Percentiles rank a stretch among this genome's conserved stretches.
These are phyloP conservation scores for Pythium volutum DNA, from an alignment of 352 stramenopile species.

Conservation along the genomic window DNA sequence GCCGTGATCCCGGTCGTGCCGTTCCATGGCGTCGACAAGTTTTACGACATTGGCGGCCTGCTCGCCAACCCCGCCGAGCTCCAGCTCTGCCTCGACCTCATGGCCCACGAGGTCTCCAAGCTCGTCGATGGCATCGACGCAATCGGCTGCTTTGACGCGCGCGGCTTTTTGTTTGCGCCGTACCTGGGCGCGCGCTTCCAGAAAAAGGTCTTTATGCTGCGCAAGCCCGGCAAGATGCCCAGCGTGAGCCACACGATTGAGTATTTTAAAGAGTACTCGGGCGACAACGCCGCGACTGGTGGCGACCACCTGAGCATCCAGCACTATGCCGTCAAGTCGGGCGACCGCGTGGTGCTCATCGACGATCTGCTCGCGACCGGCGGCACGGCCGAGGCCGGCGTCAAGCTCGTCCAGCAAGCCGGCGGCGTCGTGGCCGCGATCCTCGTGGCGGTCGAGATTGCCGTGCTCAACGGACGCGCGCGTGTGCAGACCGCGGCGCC, in stretches of 20 bases:
- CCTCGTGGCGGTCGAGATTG: slow-evolving; percentile 95
- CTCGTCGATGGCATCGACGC: slow-evolving; percentile 59
- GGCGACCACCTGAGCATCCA: slow-evolving; percentile 88
- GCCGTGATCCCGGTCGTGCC: slow-evolving; percentile 93
- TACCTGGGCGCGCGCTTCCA: slow-evolving; percentile 93
- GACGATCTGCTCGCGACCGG: slow-evolving; percentile 98
- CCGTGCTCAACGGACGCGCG: slow-evolving; percentile 47
- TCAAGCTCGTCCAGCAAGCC: slow-evolving; percentile 86
- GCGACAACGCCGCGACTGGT: slow-evolving; percentile 72
- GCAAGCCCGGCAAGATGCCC: slow-evolving; percentile 97
- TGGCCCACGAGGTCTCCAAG: slow-evolving; percentile 65
- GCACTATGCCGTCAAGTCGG: slow-evolving; percentile 61
- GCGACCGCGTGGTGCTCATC: slow-evolving; percentile 93
- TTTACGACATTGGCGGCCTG: slow-evolving; percentile 98
- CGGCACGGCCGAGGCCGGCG: slow-evolving; percentile 89
- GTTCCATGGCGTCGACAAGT: slow-evolving; percentile 94
- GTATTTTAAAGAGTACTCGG: slow-evolving; percentile 94
- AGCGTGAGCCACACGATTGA: slow-evolving; percentile 89
- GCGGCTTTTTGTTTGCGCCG: slow-evolving; percentile 96
- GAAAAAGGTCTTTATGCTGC: slow-evolving; percentile 98
- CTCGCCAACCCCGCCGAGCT: slow-evolving; percentile 87
- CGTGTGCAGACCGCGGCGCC: slow-evolving; percentile 43
- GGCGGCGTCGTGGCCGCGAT: slow-evolving; percentile 88
- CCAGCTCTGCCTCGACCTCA: slow-evolving; percentile 92
- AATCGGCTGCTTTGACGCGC: slow-evolving; percentile 94